A percentile compares a stretch with the other conserved stretches of the same genome.
Evolutionary conservation across 768 basidiomycete genomes (phyloP).

Genomic region (Boletus pseudo-olivaceus): DNA sequence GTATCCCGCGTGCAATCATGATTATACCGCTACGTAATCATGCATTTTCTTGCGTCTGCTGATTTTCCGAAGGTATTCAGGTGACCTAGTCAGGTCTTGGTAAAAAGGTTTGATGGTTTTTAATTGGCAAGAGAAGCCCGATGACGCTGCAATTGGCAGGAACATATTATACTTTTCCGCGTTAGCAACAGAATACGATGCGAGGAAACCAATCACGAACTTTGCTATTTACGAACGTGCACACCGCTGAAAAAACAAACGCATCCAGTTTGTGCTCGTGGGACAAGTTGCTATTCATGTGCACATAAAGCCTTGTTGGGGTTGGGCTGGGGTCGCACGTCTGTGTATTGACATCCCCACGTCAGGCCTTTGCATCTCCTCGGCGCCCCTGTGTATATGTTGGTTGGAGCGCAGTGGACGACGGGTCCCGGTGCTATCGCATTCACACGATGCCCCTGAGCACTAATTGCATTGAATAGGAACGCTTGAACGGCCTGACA

Average conservation of each 20-base stretch:
- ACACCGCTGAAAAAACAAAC: slow-evolving; percentile 1
- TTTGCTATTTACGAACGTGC: slow-evolving; percentile 11
- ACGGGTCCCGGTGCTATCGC: slow-evolving; percentile 46
- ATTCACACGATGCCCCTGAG: slow-evolving; percentile 59
- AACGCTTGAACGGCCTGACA: slow-evolving; percentile 26
- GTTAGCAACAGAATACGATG: not conserved
- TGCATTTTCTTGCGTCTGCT: not conserved
- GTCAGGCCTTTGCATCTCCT: slow-evolving; percentile 54
- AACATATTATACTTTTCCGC: slow-evolving; percentile 2
- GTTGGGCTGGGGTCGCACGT: slow-evolving; percentile 28
- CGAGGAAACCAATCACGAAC: slow-evolving; percentile 5
- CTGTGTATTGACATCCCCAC: slow-evolving; percentile 49
- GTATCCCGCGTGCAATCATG: not conserved
- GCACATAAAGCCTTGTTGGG: not conserved
- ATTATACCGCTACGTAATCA: not conserved
- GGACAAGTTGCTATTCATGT: not conserved
- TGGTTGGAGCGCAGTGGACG: slow-evolving; percentile 54
- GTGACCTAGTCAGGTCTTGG: not conserved
- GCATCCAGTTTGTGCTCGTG: not conserved
- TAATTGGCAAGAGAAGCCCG: slow-evolving; percentile 1
- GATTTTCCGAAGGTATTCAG: not conserved
- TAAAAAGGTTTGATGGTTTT: slow-evolving; percentile 9
- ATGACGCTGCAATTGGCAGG: not conserved
- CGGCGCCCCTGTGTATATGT: slow-evolving; percentile 43
- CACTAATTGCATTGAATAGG: slow-evolving; percentile 49